Percentiles rank a stretch among this genome's conserved stretches.
Evolutionary conservation across 495 filamentous ascomycete species (phyloP).

Genomic region (Xylaria castorea): DNA sequence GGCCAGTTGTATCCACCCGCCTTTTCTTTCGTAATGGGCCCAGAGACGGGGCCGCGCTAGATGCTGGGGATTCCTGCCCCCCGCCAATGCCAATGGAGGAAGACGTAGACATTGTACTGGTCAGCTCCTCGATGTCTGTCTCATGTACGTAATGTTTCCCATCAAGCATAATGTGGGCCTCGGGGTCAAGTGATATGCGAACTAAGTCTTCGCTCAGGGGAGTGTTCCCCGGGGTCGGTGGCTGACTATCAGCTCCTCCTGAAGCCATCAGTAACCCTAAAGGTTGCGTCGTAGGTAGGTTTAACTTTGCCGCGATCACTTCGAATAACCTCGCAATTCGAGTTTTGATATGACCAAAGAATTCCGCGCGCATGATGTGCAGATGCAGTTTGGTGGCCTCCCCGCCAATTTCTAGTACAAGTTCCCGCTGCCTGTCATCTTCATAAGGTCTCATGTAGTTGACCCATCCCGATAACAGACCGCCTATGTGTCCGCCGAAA

Average conservation of each 20-base stretch:
- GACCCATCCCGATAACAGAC: conserved; percentile 64
- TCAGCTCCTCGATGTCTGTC: conserved; percentile 37
- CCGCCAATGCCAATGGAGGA: conserved; percentile 42
- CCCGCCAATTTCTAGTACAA: conserved; percentile 79
- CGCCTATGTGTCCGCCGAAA: conserved; percentile 32
- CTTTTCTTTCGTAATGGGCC: conserved; percentile 58
- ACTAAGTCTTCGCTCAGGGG: conserved; percentile 74
- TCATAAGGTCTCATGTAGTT: conserved; percentile 83
- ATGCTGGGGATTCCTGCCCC: conserved; percentile 46
- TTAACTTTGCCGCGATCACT: conserved; percentile 81
- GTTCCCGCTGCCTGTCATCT: conserved; percentile 72
- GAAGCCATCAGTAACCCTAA: conserved; percentile 71
- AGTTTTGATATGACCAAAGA: conserved; percentile 71
- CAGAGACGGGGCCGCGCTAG: conserved; percentile 30
- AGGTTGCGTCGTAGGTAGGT: conserved; percentile 69
- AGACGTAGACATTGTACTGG: conserved; percentile 40
- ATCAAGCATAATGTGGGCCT: conserved; percentile 77
- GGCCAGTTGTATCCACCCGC: conserved; percentile 46
- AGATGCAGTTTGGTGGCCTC: conserved; percentile 72
- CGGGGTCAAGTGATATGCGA: conserved; percentile 67
- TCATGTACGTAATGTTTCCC: conserved; percentile 55
- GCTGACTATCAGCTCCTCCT: conserved; percentile 57
- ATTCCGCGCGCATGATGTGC: conserved; percentile 64
- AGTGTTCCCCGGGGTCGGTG: conserved; percentile 72
- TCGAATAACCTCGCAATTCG: conserved; percentile 76